Percentiles rank a stretch among this genome's conserved stretches.
These are phyloP conservation scores for Rubroshorea leprosula DNA, from an alignment of 345 rosid species.

Conservation along the genomic window DNA sequence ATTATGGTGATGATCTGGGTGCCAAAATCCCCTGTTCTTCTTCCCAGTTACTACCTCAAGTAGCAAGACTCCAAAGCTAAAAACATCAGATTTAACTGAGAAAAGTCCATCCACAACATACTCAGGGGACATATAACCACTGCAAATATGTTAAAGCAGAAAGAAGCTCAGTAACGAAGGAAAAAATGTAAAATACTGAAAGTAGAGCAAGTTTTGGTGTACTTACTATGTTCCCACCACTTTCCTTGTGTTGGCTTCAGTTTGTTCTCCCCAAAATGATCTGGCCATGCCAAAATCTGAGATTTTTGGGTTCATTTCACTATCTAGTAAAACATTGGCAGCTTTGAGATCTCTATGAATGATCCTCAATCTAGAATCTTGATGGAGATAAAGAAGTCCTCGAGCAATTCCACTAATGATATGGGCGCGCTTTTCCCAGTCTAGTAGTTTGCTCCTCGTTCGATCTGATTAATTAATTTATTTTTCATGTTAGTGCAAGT, in stretches of 20 bases:
- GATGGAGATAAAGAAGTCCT: conserved; percentile 47
- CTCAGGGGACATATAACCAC: conserved; percentile 2
- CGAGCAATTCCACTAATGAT: conserved; percentile 39
- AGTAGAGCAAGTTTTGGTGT: neutral
- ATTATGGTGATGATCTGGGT: conserved; percentile 4
- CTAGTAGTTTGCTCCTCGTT: conserved; percentile 7
- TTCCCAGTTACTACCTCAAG: conserved; percentile 1
- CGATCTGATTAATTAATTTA: conserved; percentile 9
- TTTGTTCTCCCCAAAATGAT: conserved; percentile 29
- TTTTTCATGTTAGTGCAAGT: neutral
- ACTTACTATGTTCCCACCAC: conserved; percentile 43
- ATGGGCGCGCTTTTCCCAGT: conserved; percentile 31
- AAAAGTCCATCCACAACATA: conserved; percentile 3
- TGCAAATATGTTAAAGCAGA: neutral
- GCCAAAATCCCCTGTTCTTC: neutral
- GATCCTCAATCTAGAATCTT: conserved; percentile 36
- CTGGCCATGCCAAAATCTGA: conserved; percentile 51
- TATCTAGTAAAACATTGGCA: conserved; percentile 34
- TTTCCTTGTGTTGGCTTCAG: conserved; percentile 31
- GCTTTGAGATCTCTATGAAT: conserved; percentile 38
- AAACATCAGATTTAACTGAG: neutral
- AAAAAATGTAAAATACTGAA: neutral
- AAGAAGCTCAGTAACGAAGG: neutral
- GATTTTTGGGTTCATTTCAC: conserved; percentile 38
- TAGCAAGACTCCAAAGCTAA: conserved; percentile 5